A percentile compares a stretch with the other conserved stretches of the same genome.
These are phyloP conservation scores for Luffa acutangula DNA, from an alignment of 306 rosid genomes.

Conservation along the genomic window DNA sequence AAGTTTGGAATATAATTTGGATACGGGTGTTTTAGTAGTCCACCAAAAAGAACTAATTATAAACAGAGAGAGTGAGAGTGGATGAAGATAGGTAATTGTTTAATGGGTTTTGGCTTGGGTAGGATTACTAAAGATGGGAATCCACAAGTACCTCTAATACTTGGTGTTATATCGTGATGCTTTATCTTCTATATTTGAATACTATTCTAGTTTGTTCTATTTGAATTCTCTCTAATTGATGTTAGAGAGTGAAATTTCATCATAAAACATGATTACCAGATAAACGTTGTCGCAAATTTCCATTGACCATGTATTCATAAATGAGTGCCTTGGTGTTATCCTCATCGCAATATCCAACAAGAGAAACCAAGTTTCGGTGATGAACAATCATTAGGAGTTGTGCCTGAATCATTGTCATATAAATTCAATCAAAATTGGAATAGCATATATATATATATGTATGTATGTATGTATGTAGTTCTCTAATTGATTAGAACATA, in stretches of 20 bases:
- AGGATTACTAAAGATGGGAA: no score
- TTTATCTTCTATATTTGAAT: no score
- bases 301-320: conserved; percentile 21
- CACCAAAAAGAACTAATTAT: no score
- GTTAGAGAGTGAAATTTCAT: background rate
- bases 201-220: no score
- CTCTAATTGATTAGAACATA: background rate
- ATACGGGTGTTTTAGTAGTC: no score
- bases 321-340: conserved; percentile 13
- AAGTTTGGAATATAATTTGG: no score
- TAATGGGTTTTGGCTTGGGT: no score
- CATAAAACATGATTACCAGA: background rate
- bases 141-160: no score
- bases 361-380: conserved; percentile 19
- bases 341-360: conserved; percentile 27
- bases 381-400: conserved; percentile 16
- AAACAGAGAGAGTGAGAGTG: no score
- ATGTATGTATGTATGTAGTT: background rate
- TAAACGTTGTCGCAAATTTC: conserved; percentile 2
- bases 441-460: background rate
- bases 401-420: background rate
- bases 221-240: no score
- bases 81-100: no score
- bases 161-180: no score
- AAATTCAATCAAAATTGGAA: background rate